Percentiles rank a stretch among this genome's conserved stretches.
phyloP scores from a whole-genome alignment of 345 rosid species.

The Moringa oleifera region DNA sequence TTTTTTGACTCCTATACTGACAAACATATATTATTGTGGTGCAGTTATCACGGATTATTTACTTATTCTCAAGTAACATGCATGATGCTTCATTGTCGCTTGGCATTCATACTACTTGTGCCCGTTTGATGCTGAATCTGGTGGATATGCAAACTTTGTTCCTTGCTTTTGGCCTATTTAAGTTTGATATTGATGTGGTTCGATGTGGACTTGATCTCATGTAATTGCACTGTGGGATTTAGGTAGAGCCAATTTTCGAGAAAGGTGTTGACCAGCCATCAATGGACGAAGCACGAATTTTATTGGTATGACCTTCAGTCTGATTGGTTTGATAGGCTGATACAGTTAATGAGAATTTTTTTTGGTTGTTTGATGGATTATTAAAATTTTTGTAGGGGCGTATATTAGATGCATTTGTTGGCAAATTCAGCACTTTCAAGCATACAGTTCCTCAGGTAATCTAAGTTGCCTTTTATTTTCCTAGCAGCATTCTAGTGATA shows the following conservation, averaged over 20 bases:
- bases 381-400: conserved; percentile 61
- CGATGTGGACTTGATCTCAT: conserved; percentile 11
- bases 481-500: background rate
- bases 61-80: conserved; percentile 95
- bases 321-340: conserved; percentile 7
- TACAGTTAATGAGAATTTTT: conserved; percentile 14
- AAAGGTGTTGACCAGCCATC: conserved; percentile 92
- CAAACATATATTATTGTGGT: conserved; percentile 14
- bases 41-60: conserved; percentile 95
- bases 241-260: conserved; percentile 99
- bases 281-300: conserved; percentile 92
- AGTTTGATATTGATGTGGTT: conserved; percentile 9
- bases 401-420: conserved; percentile 98
- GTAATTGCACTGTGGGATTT: conserved; percentile 19
- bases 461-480: conserved; percentile 16
- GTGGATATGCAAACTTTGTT: conserved; percentile 32
- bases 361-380: conserved; percentile 11
- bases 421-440: conserved; percentile 96
- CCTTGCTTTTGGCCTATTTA: conserved; percentile 8
- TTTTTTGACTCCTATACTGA: conserved; percentile 10
- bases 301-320: conserved; percentile 52
- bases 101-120: conserved; percentile 95
- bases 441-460: conserved; percentile 97
- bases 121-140: conserved; percentile 98
- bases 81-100: conserved; percentile 95